Percentiles rank a stretch among this genome's conserved stretches.
phyloP scores from a whole-genome alignment of 225 moss, liverwort and hornwort species.

The Lunularia cruciata region DNA sequence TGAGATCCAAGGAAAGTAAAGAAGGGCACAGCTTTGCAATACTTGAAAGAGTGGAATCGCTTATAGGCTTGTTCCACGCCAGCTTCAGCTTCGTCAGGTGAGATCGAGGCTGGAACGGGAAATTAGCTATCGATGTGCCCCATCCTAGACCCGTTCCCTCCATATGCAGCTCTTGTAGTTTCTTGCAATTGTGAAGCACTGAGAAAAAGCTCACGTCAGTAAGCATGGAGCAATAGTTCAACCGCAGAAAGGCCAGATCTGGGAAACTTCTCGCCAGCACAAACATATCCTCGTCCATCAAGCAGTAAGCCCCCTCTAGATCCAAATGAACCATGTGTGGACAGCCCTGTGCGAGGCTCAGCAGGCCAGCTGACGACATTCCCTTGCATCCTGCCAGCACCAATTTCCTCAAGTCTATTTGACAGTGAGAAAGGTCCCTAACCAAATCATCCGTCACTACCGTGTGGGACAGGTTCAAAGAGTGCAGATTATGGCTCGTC shows the following conservation, averaged over 20 bases:
- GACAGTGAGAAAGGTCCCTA: slow-evolving; percentile 14
- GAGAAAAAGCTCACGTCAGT: slow-evolving; percentile 17
- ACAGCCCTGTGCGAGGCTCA: slow-evolving; percentile 18
- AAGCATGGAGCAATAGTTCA: slow-evolving; percentile 24
- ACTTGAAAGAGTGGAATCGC: slow-evolving; percentile 10
- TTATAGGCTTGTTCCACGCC: slow-evolving; percentile 23
- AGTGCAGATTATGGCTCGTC: slow-evolving; percentile 16
- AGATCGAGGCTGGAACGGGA: background rate
- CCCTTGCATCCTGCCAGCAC: slow-evolving; percentile 27
- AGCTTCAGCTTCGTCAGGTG: slow-evolving; percentile 15
- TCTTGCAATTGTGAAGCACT: slow-evolving; percentile 20
- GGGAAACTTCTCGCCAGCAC: slow-evolving; percentile 19
- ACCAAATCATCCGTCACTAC: slow-evolving; percentile 15
- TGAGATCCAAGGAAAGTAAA: slow-evolving; percentile 15
- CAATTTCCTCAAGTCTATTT: slow-evolving; percentile 16
- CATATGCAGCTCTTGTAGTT: slow-evolving; percentile 28
- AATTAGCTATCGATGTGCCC: slow-evolving; percentile 5
- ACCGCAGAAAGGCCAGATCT: slow-evolving; percentile 20
- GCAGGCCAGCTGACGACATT: slow-evolving; percentile 22
- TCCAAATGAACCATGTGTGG: slow-evolving; percentile 26
- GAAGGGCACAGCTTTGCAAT: slow-evolving; percentile 15
- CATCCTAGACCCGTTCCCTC: slow-evolving; percentile 25
- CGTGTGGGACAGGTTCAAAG: slow-evolving; percentile 22
- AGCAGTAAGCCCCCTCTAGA: slow-evolving; percentile 23
- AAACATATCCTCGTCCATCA: slow-evolving; percentile 18